phyloP scores from a whole-genome alignment of 352 stramenopile genomes.

The Aphanomyces cochlioides region DNA sequence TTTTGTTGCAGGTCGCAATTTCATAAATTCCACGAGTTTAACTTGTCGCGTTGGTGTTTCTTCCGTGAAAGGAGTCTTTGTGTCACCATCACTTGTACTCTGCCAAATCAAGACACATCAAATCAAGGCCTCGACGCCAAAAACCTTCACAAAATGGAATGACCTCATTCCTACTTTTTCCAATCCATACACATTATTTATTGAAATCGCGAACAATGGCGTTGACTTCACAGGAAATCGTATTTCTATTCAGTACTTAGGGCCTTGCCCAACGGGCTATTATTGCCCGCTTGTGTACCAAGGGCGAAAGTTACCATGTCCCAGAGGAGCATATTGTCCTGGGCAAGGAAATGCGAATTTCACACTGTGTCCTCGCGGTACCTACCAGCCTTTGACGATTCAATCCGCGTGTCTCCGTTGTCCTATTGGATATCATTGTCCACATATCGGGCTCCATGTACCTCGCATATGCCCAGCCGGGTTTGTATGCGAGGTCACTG shows the following conservation, averaged over 20 bases:
- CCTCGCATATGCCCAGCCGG: conserved; percentile 92
- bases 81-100: conserved; percentile 81
- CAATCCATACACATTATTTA: conserved; percentile 42
- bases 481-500: conserved; percentile 93
- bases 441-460: conserved; percentile 88
- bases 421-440: conserved; percentile 93
- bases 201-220: conserved; percentile 94
- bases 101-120: conserved; percentile 66
- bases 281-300: conserved; percentile 81
- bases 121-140: conserved; percentile 28
- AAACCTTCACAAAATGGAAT: background rate
- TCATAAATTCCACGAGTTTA: conserved; percentile 92
- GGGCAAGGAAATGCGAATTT: conserved; percentile 86
- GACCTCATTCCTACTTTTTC: conserved; percentile 12
- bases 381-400: conserved; percentile 84
- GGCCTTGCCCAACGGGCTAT: conserved; percentile 75
- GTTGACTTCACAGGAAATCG: conserved; percentile 88
- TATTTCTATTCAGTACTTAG: conserved; percentile 66
- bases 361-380: conserved; percentile 91
- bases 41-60: conserved; percentile 85
- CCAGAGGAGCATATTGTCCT: conserved; percentile 71
- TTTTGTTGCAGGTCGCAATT: conserved; percentile 68
- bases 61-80: conserved; percentile 77
- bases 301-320: conserved; percentile 51
- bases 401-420: conserved; percentile 88